Evolutionary conservation across 2,329 filamentous ascomycete genomes (phyloP), one percentile per base, ranked within the genome.

Genomic region (Xylariomycetidae sp.): DNA sequence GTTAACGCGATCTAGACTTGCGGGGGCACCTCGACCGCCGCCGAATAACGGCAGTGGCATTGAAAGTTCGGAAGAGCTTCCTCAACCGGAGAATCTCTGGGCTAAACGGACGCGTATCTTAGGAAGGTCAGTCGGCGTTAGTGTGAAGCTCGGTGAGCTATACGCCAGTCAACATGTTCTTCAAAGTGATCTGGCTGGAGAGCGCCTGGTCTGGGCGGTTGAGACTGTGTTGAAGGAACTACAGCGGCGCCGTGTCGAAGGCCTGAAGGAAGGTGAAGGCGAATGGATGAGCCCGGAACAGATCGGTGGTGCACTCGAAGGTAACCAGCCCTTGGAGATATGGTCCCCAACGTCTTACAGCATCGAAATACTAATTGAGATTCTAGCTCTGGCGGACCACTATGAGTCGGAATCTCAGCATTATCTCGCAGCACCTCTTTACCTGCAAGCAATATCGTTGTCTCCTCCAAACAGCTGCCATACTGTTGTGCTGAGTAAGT

Each of bases 371-470:
- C 37, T 44, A 43, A 52, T 56, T 61, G 39, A 54, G 39, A 32
- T 8, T 9, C 45, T 46, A 75, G 82, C 85, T 10, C 71, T 95
- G 16, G 90, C 76, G 13, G 73, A 81, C 37, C 78, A 80, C 48
- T 95, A 94, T 59, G 78, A 85, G 52, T 70, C 73, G 30, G 78
- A 76, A 47, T 75, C 80, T 27, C 77, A 85, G 47, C 82, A 87
- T 52, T 85, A 90, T 46, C 77, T 95, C 2, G 83, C 89, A 5
- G 74, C 89, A 15, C 88, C 89, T 4, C 69, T 95, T 19, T 94
- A 89, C 56, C 76, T 95, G 49, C 87, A 93, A 52, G 86, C 89
- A 5, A 68, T 95, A 20, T 72, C 79, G 13, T 61, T 92, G 28
- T 81, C 76, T 55, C 70, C 76, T 61, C 39, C 44, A 15, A 63